Conservation (phyloP, 163 green algal genomes). For the Scenedesmus sp. region DNA sequence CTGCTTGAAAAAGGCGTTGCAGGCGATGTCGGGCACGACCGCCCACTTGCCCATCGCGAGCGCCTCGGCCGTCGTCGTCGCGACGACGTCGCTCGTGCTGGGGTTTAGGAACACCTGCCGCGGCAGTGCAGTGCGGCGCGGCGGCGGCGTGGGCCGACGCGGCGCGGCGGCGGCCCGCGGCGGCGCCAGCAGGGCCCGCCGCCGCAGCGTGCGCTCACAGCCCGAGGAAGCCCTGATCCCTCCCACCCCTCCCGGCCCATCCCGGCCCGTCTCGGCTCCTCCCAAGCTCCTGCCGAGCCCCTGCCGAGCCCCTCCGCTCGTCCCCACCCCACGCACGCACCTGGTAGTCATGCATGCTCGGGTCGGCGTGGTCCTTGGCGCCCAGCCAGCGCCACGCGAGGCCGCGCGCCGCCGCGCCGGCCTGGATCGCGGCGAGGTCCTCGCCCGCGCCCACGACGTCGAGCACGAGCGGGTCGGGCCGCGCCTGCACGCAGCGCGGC, state of each 20-base stretch:
- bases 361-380: constrained; percentile 80
- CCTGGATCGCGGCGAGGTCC: constrained; percentile 69
- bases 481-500: neutral
- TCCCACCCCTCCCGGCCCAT: too few species aligned
- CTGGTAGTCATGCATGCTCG: constrained; percentile 85
- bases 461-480: constrained; percentile 48
- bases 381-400: constrained; percentile 80
- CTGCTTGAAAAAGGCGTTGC: constrained; percentile 90
- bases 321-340: too few species aligned
- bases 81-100: constrained; percentile 84
- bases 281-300: too few species aligned
- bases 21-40: constrained; percentile 83
- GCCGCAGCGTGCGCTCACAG: too few species aligned
- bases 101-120: constrained; percentile 93
- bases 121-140: neutral
- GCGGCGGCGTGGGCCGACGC: neutral
- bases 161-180: neutral
- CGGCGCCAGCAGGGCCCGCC: too few species aligned
- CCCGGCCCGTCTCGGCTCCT: too few species aligned
- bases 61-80: constrained; percentile 92
- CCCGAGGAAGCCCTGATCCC: too few species aligned
- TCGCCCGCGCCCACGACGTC: constrained; percentile 86
- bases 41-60: constrained; percentile 93
- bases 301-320: too few species aligned
- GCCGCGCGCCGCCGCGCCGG: constrained; percentile 40